phyloP scores from a whole-genome alignment of 805 yeast species.

The Schizosaccharomyces osmophilus region DNA sequence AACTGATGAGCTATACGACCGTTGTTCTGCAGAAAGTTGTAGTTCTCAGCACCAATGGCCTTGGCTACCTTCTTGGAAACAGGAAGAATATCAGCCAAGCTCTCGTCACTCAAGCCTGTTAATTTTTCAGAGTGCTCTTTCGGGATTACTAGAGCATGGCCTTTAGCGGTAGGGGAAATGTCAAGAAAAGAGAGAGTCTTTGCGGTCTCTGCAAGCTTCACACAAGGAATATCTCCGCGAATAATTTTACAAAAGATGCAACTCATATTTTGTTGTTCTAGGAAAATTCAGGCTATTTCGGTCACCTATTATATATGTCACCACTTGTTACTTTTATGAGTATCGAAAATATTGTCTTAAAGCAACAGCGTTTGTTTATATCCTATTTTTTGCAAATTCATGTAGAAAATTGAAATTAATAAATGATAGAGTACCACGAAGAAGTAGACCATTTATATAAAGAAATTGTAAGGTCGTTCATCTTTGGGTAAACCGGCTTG shows the following conservation, averaged over 20 bases:
- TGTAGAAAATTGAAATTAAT: too few species aligned
- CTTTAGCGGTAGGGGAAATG: slow-evolving; percentile 74
- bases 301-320: too few species aligned
- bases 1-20: slow-evolving; percentile 82
- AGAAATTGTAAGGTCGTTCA: too few species aligned
- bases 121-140: slow-evolving; percentile 81
- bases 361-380: too few species aligned
- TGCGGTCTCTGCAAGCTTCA: slow-evolving; percentile 72
- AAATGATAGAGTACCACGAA: too few species aligned
- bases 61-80: slow-evolving; percentile 65
- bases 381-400: too few species aligned
- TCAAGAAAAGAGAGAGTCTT: slow-evolving; percentile 63
- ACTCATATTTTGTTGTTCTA: slow-evolving; percentile 1
- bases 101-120: slow-evolving; percentile 81
- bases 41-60: slow-evolving; percentile 42
- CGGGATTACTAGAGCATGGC: slow-evolving; percentile 77
- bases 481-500: too few species aligned
- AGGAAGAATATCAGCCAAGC: slow-evolving; percentile 65
- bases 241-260: slow-evolving; percentile 88
- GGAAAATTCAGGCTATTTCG: neutral
- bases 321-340: too few species aligned
- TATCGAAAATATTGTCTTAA: too few species aligned
- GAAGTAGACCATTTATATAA: too few species aligned
- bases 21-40: slow-evolving; percentile 76
- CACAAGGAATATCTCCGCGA: slow-evolving; percentile 85